Evolutionary conservation across 1,284 basidiomycete species (phyloP).

Genomic region (Rugosomyces carneus): DNA sequence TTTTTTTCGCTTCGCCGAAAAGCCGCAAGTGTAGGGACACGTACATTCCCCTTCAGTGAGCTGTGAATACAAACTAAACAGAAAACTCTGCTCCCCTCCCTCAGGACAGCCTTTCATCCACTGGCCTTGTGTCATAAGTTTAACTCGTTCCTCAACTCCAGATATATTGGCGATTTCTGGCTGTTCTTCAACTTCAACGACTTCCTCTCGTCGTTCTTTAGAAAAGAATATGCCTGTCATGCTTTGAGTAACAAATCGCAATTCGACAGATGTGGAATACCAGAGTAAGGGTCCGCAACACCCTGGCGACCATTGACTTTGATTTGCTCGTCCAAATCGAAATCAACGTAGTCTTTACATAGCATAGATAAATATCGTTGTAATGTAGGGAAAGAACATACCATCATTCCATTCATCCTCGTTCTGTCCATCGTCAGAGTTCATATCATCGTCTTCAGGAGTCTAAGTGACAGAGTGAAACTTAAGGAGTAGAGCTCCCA

Average conservation of each 20-base stretch:
- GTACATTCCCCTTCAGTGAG: conserved; percentile 56
- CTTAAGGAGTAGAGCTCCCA: conserved; percentile 1
- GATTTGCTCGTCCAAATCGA: conserved; percentile 68
- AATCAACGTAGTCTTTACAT: conserved; percentile 58
- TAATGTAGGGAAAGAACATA: conserved; percentile 19
- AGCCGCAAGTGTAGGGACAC: conserved; percentile 73
- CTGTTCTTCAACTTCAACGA: conserved; percentile 81
- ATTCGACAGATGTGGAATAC: conserved; percentile 27
- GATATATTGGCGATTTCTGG: conserved; percentile 49
- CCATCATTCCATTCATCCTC: conserved; percentile 53
- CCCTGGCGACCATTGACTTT: conserved; percentile 31
- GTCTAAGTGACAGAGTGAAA: conserved; percentile 35
- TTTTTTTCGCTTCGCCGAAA: conserved; percentile 51
- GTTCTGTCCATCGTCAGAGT: conserved; percentile 30
- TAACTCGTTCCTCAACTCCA: conserved; percentile 42
- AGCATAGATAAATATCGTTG: neutral
- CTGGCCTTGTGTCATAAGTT: conserved; percentile 79
- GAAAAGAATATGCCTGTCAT: conserved; percentile 81
- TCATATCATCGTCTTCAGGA: conserved; percentile 42
- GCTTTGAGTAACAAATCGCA: neutral
- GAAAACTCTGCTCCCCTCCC: conserved; percentile 81
- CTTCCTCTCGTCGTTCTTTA: conserved; percentile 80
- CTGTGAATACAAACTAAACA: conserved; percentile 78
- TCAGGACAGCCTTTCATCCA: conserved; percentile 97
- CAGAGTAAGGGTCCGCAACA: conserved; percentile 72